phyloP scores from a whole-genome alignment of 495 filamentous ascomycete species.

The Tetracladium setigerum region DNA sequence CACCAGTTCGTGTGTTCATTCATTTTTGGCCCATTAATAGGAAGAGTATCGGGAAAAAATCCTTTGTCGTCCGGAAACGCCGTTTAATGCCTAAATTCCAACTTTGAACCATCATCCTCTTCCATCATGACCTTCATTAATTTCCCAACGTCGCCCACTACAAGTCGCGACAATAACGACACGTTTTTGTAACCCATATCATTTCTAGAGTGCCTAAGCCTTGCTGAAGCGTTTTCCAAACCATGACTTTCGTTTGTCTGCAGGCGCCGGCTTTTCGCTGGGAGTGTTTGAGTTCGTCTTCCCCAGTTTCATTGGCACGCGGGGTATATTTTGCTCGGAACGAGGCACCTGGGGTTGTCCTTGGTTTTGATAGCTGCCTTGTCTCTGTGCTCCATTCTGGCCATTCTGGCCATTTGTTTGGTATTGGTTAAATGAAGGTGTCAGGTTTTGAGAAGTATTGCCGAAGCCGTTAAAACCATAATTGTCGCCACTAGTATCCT shows the following conservation, averaged over 20 bases:
- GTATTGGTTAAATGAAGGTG: slow-evolving; percentile 31
- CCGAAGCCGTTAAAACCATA: slow-evolving; percentile 38
- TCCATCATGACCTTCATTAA: slow-evolving; percentile 4
- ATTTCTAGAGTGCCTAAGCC: slow-evolving; percentile 21
- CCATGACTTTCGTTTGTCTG: slow-evolving; percentile 83
- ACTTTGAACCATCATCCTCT: slow-evolving; percentile 1
- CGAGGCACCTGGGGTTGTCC: slow-evolving; percentile 29
- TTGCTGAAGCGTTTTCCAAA: slow-evolving; percentile 77
- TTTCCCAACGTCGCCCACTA: not conserved
- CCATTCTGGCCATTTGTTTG: slow-evolving; percentile 19
- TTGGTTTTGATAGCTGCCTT: slow-evolving; percentile 16
- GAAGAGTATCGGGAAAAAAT: too few relatives aligned
- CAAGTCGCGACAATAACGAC: slow-evolving; percentile 7
- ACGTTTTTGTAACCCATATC: not conserved
- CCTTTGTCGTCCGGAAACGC: slow-evolving; percentile 2
- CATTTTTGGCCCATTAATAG: too few relatives aligned
- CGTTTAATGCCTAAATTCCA: slow-evolving; percentile 12
- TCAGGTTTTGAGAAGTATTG: slow-evolving; percentile 33
- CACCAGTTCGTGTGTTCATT: too few relatives aligned
- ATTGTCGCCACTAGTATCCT: slow-evolving; percentile 41
- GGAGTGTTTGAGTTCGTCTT: slow-evolving; percentile 8
- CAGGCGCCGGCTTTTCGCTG: slow-evolving; percentile 8
- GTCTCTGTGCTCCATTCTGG: slow-evolving; percentile 13
- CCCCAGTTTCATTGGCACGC: slow-evolving; percentile 27
- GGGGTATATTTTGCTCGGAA: slow-evolving; percentile 26